These are phyloP conservation scores for Penstemon barbatus DNA, from an alignment of 257 asterid species.

Conservation along the genomic window DNA sequence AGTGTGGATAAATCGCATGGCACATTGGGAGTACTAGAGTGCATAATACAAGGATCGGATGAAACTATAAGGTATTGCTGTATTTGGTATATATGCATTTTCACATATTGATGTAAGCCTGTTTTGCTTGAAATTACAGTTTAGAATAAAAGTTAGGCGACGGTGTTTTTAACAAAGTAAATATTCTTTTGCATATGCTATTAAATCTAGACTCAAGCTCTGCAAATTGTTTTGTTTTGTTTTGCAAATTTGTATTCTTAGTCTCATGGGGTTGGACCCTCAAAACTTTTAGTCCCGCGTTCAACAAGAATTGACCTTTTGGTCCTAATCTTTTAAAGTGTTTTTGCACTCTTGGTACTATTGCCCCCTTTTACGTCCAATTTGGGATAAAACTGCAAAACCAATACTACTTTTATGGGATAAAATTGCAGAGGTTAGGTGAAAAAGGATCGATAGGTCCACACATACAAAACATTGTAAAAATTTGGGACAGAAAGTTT, in stretches of 20 bases:
- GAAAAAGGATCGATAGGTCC: no score
- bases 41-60: slow-evolving; percentile 33
- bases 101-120: neutral
- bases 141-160: neutral
- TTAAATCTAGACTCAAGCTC: neutral
- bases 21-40: slow-evolving; percentile 30
- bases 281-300: no score
- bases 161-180: neutral
- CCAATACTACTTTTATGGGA: no score
- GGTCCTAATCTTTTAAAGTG: neutral
- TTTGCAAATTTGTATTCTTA: neutral
- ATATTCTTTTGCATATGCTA: neutral
- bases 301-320: neutral
- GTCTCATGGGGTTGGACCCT: no score
- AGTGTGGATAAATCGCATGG: slow-evolving; percentile 23
- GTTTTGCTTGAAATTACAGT: neutral
- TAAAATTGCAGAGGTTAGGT: no score
- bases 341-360: neutral
- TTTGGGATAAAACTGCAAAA: neutral
- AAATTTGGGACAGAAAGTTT: no score
- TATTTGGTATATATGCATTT: slow-evolving; percentile 11
- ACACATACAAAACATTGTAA: no score
- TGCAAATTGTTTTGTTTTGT: neutral
- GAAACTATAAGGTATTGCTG: slow-evolving; percentile 49
- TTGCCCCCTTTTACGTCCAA: neutral